Evolutionary conservation across 768 basidiomycete species (phyloP), one percentile per base, ranked within the genome.

Genomic region (Lactarius vividus): DNA sequence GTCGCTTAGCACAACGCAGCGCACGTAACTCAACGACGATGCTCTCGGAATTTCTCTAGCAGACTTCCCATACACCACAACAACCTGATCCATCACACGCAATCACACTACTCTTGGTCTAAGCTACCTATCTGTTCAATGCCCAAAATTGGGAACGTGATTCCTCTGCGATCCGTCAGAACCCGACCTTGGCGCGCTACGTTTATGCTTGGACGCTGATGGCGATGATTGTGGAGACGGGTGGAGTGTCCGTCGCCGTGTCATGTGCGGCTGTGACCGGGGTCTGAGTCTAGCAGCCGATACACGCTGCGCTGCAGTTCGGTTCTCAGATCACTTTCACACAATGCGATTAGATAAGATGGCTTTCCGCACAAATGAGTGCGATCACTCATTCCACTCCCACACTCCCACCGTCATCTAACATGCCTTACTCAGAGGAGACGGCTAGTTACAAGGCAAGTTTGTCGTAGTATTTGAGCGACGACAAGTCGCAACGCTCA

Each of bases 341-440:
- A 46, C 3, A 23, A 49, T 4, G 26, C 26, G 49, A 52, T 52
- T 52, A 52, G 49, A 52, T 52, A 52, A 52, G 49, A 26, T 52
- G 11, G 13, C 46, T 46, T 46, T 1, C 44, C 3, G 6, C 16
- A 20, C 6, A 5, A 44, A 44, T 31, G 8, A 33, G 9, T 33
- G 33, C 33, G 33, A 44, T n/a, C 18, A 42, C 42, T 20, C 4
- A 5, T 26, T 18, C 40, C 26, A 15, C 46, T 23, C 44, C 11
- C 23, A 11, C 46, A 49, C 49, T 26, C 49, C 23, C n/a, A 57
- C 46, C 29, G 6, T 26, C 26, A 26, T 6, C 39, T 29, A 63
- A 18, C n/a, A 70, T 70, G 69, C 69, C 69, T 15, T 57, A 57
- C 63, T 68, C 69, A 26, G 59, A 62, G n/a, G 69, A 70, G 52